A percentile compares a stretch with the other conserved stretches of the same genome.
These are phyloP conservation scores for Hypholoma fasciculare DNA, from an alignment of 768 basidiomycete genomes.

Conservation along the genomic window DNA sequence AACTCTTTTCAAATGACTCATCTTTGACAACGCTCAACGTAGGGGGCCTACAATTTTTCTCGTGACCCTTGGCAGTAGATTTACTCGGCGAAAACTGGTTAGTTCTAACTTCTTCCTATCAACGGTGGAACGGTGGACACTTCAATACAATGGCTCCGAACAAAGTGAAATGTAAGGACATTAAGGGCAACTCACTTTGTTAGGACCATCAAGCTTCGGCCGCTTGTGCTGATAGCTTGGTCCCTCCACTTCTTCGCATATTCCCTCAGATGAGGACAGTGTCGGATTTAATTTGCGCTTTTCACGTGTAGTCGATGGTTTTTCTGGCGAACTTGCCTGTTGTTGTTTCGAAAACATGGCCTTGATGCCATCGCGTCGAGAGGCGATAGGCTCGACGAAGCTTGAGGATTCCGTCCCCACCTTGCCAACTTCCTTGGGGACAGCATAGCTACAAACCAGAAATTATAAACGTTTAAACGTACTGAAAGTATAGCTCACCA, in stretches of 20 bases:
- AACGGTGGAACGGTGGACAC: too few relatives aligned
- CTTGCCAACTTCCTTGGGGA: constrained; percentile 89
- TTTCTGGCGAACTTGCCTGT: background rate
- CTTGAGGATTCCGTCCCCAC: constrained; percentile 81
- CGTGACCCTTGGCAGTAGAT: too few relatives aligned
- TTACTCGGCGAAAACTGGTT: too few relatives aligned
- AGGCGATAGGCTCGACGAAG: constrained; percentile 78
- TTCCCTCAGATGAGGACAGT: background rate
- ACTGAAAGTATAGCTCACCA: constrained; percentile 47
- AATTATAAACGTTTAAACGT: background rate
- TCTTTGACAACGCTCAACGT: too few relatives aligned
- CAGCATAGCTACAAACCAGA: constrained; percentile 63
- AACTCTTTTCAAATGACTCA: too few relatives aligned
- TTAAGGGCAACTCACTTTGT: background rate
- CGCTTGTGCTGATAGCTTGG: background rate
- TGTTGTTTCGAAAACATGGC: constrained; percentile 76
- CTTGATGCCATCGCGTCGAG: constrained; percentile 83
- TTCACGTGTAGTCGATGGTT: too few relatives aligned
- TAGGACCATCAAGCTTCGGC: background rate
- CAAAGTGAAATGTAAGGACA: background rate
- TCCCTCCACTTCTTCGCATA: background rate
- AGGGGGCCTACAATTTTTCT: too few relatives aligned
- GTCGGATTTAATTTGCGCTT: background rate
- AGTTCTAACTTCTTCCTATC: too few relatives aligned
- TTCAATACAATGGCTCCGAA: too few relatives aligned